Base-by-base conservation (phyloP, 768 basidiomycete genomes). In the Kwoniella sp. region DNA sequence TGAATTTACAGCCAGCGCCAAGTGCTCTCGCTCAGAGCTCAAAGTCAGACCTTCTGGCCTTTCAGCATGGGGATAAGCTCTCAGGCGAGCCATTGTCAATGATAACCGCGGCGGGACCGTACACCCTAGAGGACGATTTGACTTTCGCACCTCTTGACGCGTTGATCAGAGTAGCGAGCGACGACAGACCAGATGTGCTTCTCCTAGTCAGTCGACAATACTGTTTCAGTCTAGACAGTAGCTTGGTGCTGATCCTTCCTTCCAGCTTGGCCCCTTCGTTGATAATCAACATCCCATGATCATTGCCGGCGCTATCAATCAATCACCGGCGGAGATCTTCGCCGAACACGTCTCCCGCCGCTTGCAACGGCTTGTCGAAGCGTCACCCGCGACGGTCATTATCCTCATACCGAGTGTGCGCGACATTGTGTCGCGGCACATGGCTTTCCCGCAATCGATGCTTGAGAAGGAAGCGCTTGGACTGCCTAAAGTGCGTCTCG, bases 221-320 rank as follows among this genome's bases (percentile, higher is more conserved):
- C n/a, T n/a, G n/a, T n/a, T n/a, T n/a, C n/a, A n/a, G n/a, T n/a
- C 10, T n/a, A 22, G 22, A 43, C 26, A 20, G 28, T 40, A 17
- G 33, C 22, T 36, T n/a, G n/a, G n/a, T n/a, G n/a, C n/a, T n/a
- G n/a, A n/a, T n/a, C n/a, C n/a, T n/a, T n/a, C n/a, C n/a, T n/a
- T 11, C 0, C 57, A 99, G 93, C 75, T 89, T 26, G 95, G 95
- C 0, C 95, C 95, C 1, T 99, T 98, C 69, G 76, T 98, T 36
- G 90, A 96, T 60, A 74, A 81, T 0, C 72, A 79, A 15, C 89
- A 98, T 70, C 82, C 86, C 1, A 77, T 79, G 44, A 81, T 98
- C 59, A 84, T 82, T 67, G 73, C 77, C 3, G 95, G 93, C 5
- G 86, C 89, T 47, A 70, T 84, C 22, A 83, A 87, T 50, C 75